Base-by-base conservation (phyloP, 768 basidiomycete genomes). In the Auriculariales sp. region DNA sequence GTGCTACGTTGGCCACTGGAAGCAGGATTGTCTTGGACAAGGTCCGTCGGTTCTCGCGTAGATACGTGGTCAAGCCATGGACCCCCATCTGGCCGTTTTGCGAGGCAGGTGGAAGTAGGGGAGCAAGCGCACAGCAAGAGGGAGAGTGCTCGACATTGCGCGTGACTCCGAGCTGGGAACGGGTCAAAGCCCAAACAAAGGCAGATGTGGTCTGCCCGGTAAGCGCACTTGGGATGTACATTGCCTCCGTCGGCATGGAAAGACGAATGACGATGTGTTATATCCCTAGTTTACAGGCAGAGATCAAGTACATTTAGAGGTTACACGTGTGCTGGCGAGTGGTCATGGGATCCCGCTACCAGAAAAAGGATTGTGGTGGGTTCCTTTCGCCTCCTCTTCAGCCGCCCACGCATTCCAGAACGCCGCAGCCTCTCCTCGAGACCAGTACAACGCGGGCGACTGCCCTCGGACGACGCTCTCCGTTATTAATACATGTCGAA, bases 401-500 rank as follows among this genome's bases (percentile, higher is more conserved):
- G 69, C 71, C 25, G 83, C 76, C 82, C 84, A 86, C 17, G 81
- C 78, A 48, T 79, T 74, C 78, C 83, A 87, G 58, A 88, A 90
- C 24, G 71, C 70, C 3, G 77, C 68, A 0, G 68, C 77, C 49
- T 85, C 77, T 2, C 77, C 77, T 54, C 75, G 74, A 32, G 71
- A 69, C 82, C 87, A 95, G 60, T 91, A 93, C 54, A 77, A 66
- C 1, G 88, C 78, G 4, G 74, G 65, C 14, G 69, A 67, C 48
- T 75, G 68, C 0, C 81, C 81, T 39, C 72, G 74, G 6, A 85
- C 86, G 3, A 81, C 80, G 11, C 71, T 74, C 49, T 77, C 78
- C 19, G 79, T 80, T 47, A 95, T 77, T 39, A 93, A 76, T n/a
- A 91, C 83, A 63, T 90, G 80, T 44, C 81, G 74, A 28, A 90